These are phyloP conservation scores for Vanilla planifolia DNA, from an alignment of 106 monocot genomes.

Conservation along the genomic window DNA sequence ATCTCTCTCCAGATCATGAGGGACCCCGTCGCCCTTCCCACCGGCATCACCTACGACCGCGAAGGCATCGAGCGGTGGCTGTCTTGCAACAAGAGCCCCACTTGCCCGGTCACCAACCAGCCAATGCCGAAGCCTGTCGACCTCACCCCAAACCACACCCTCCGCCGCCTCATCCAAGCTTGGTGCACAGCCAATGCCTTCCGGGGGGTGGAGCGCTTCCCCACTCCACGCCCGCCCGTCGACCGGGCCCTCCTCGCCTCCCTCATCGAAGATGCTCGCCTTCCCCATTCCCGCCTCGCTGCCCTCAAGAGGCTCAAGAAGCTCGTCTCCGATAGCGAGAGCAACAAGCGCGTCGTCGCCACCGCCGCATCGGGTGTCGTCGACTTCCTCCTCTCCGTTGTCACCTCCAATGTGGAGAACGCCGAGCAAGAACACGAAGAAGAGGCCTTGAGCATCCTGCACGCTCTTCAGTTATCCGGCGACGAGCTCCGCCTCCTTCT, in stretches of 20 bases:
- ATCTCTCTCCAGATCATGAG: slow-evolving; percentile 65
- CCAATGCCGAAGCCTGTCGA: slow-evolving; percentile 15
- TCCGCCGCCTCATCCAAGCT: slow-evolving; percentile 54
- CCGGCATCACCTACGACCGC: slow-evolving; percentile 74
- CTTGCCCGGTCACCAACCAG: slow-evolving; percentile 55
- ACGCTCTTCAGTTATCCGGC: slow-evolving; percentile 11
- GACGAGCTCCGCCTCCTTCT: slow-evolving; percentile 2
- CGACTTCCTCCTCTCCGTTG: slow-evolving; percentile 9
- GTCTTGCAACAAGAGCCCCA: neutral
- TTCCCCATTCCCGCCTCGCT: neutral
- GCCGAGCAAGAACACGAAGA: neutral
- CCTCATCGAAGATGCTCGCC: slow-evolving; percentile 11
- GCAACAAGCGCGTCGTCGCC: slow-evolving; percentile 30
- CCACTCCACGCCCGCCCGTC: slow-evolving; percentile 28
- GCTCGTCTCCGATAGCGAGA: slow-evolving; percentile 35
- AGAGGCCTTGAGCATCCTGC: slow-evolving; percentile 22
- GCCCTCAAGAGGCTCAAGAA: neutral
- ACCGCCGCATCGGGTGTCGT: slow-evolving; percentile 1
- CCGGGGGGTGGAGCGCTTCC: slow-evolving; percentile 24
- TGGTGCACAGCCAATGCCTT: slow-evolving; percentile 41
- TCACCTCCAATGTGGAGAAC: neutral
- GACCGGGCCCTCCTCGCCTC: slow-evolving; percentile 16
- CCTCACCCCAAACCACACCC: slow-evolving; percentile 55
- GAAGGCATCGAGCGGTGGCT: slow-evolving; percentile 53
- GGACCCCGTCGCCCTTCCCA: slow-evolving; percentile 48